A percentile compares a stretch with the other conserved stretches of the same genome.
Conservation (phyloP, 768 basidiomycete genomes). For the Amanita molliuscula region DNA sequence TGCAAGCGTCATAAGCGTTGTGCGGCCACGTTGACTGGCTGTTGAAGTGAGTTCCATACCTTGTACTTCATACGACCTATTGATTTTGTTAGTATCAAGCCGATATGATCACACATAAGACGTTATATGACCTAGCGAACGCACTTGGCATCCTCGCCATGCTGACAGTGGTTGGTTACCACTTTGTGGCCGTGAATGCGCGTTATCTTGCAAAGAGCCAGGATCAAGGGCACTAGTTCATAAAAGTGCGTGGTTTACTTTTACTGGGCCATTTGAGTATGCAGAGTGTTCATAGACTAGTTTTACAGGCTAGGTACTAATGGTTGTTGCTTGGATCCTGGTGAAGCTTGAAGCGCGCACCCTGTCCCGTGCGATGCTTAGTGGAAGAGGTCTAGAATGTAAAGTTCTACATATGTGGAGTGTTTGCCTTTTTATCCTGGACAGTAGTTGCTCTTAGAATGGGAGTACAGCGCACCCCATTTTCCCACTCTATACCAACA, state of each 20-base stretch:
- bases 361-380: neutral
- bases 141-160: slow-evolving; percentile 78
- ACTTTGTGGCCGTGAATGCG: slow-evolving; percentile 82
- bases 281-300: neutral
- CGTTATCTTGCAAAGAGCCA: slow-evolving; percentile 21
- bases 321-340: neutral
- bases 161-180: slow-evolving; percentile 81
- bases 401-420: neutral
- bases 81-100: neutral
- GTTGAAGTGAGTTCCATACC: neutral
- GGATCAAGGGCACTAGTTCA: neutral
- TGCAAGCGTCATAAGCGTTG: neutral
- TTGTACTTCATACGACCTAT: neutral
- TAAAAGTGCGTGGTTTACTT: neutral
- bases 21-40: neutral
- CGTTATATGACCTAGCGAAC: slow-evolving; percentile 77
- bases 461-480: neutral
- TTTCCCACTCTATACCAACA: neutral
- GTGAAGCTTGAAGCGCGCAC: neutral
- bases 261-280: neutral
- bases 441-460: neutral
- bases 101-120: slow-evolving; percentile 71
- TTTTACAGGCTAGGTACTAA: neutral
- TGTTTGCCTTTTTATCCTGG: neutral
- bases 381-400: neutral